These are phyloP conservation scores for Pichia sp. DNA, from an alignment of 1,139 yeast genomes.

Conservation along the genomic window DNA sequence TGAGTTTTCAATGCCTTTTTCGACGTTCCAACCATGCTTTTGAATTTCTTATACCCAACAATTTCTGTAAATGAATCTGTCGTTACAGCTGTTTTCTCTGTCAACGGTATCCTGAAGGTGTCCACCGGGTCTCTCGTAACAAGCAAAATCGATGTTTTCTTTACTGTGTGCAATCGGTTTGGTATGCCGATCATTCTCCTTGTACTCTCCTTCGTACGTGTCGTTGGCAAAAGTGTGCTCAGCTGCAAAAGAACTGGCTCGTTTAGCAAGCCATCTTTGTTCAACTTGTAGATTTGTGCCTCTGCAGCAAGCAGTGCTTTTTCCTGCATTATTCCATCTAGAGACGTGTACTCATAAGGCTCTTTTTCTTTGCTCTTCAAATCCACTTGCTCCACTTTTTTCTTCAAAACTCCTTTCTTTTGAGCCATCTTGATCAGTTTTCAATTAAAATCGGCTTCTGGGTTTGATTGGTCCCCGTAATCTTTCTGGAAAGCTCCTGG, in stretches of 20 bases:
- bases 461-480: no score
- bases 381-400: constrained; percentile 3
- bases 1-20: constrained; percentile 44
- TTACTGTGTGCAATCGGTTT: constrained; percentile 44
- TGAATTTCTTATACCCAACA: constrained; percentile 53
- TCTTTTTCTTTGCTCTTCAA: constrained; percentile 4
- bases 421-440: constrained; percentile 2
- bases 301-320: constrained; percentile 18
- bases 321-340: constrained; percentile 5
- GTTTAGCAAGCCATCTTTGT: constrained; percentile 17
- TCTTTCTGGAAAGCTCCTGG: no score
- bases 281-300: constrained; percentile 19
- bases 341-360: constrained; percentile 10
- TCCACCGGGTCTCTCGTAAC: constrained; percentile 68
- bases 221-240: constrained; percentile 47
- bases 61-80: constrained; percentile 57
- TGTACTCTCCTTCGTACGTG: constrained; percentile 49
- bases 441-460: not conserved
- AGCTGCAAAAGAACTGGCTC: constrained; percentile 49
- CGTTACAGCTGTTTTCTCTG: constrained; percentile 47
- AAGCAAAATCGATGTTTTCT: constrained; percentile 48
- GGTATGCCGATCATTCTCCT: constrained; percentile 67
- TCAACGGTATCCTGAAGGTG: constrained; percentile 45
- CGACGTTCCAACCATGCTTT: constrained; percentile 42
- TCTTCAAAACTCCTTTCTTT: constrained; percentile 12